Percentiles rank a stretch among this genome's conserved stretches.
Evolutionary conservation across 305 asterid genomes (phyloP).

Genomic region (Vinca major): DNA sequence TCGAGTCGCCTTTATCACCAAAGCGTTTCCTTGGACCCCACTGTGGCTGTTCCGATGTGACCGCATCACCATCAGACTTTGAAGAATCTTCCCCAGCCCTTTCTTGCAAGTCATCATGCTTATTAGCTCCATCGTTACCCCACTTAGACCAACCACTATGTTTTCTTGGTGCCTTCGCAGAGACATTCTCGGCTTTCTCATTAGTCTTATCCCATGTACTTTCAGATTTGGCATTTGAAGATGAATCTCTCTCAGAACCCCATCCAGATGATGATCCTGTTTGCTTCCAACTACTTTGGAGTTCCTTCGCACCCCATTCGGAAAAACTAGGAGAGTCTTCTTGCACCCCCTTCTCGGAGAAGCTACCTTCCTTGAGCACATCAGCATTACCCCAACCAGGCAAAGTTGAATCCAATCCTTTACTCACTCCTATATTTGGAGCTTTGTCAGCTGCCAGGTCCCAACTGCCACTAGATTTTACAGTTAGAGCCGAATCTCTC

Average conservation of each 20-base stretch:
- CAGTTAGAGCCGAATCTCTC: background rate
- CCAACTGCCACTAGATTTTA: slow-evolving; percentile 1
- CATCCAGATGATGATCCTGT: slow-evolving; percentile 26
- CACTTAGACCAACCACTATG: slow-evolving; percentile 1
- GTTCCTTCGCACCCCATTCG: slow-evolving; percentile 11
- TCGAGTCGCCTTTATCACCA: slow-evolving; percentile 13
- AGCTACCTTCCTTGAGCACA: background rate
- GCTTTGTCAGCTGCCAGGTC: slow-evolving; percentile 2
- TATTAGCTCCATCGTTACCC: background rate
- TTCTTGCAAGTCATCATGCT: background rate
- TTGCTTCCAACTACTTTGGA: slow-evolving; percentile 15
- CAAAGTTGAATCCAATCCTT: slow-evolving; percentile 3
- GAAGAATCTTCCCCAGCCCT: slow-evolving; percentile 1
- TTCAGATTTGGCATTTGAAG: slow-evolving; percentile 5
- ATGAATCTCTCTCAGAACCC: slow-evolving; percentile 23
- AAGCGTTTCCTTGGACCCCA: slow-evolving; percentile 23
- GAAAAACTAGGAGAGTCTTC: background rate
- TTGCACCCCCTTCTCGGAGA: background rate
- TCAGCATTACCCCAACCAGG: slow-evolving; percentile 1
- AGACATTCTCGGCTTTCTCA: slow-evolving; percentile 1
- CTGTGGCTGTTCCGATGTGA: slow-evolving; percentile 11
- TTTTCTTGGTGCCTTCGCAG: background rate
- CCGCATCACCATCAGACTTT: background rate
- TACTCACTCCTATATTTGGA: background rate
- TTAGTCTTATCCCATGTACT: slow-evolving; percentile 9